phyloP scores from a whole-genome alignment of 2,329 filamentous ascomycete genomes.

The Botrytis pseudocinerea region DNA sequence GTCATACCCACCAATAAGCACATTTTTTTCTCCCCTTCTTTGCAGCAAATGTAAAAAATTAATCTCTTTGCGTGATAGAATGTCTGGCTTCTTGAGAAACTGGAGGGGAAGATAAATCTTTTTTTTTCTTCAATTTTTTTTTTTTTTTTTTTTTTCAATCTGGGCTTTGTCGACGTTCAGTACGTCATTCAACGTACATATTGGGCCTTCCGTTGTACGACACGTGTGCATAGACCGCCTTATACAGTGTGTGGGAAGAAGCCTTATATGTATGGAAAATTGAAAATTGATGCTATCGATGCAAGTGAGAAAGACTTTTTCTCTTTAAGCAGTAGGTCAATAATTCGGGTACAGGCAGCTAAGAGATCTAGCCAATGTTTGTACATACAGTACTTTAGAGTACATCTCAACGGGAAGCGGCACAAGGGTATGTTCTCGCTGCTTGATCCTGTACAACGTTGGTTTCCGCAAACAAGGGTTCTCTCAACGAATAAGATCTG shows the following conservation, averaged over 20 bases:
- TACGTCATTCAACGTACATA: conserved; percentile 23
- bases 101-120: conserved; percentile 7
- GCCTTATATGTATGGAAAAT: conserved; percentile 22
- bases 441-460: conserved; percentile 19
- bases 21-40: background rate
- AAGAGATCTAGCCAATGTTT: conserved; percentile 7
- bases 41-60: background rate
- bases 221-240: conserved; percentile 24
- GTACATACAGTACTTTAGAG: conserved; percentile 1
- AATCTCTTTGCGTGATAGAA: background rate
- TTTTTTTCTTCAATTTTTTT: background rate
- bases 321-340: background rate
- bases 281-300: conserved; percentile 20
- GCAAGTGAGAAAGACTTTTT: conserved; percentile 16
- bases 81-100: background rate
- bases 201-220: conserved; percentile 23
- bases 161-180: background rate
- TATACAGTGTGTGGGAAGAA: conserved; percentile 12
- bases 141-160: background rate
- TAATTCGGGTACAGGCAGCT: background rate
- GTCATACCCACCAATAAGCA: conserved; percentile 10
- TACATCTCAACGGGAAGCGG: conserved; percentile 18
- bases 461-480: background rate
- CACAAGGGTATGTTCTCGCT: conserved; percentile 16
- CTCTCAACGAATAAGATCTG: background rate